A percentile compares a stretch with the other conserved stretches of the same genome.
Conservation (phyloP, 2,329 filamentous ascomycete genomes). For the Helicocarpus griseus region DNA sequence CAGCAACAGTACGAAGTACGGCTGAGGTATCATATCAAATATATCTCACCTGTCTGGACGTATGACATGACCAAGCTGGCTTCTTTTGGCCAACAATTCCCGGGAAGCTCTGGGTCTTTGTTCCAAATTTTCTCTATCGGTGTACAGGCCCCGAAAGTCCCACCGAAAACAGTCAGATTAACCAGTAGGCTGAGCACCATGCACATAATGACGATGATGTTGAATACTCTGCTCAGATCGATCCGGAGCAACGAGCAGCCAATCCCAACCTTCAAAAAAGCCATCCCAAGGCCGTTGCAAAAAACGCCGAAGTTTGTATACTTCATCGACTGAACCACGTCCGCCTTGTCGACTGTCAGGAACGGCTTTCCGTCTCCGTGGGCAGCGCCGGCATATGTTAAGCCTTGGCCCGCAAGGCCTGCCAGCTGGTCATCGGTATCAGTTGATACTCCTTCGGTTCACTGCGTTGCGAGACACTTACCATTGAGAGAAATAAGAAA, state of each 20-base stretch:
- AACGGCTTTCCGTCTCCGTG: background rate
- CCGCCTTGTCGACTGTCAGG: background rate
- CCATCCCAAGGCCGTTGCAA: background rate
- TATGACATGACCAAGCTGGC: background rate
- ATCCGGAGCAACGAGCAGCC: background rate
- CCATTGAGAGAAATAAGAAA: background rate
- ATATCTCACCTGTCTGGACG: background rate
- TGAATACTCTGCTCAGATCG: background rate
- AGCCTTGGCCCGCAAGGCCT: slow-evolving; percentile 2
- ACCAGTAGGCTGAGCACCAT: background rate
- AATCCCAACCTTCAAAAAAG: background rate
- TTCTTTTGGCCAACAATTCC: background rate
- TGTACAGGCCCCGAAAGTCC: background rate
- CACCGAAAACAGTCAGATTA: background rate
- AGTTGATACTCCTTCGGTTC: background rate
- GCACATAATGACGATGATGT: background rate
- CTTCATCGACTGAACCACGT: background rate
- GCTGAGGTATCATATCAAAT: background rate
- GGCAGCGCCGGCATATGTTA: background rate
- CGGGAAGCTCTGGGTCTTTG: background rate
- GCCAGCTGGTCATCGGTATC: background rate
- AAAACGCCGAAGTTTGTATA: background rate
- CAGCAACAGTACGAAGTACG: background rate
- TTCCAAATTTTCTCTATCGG: background rate
- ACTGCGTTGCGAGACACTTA: background rate